phyloP scores from a whole-genome alignment of 148 eudicot genomes.

The Tetragonia tetragonoides region DNA sequence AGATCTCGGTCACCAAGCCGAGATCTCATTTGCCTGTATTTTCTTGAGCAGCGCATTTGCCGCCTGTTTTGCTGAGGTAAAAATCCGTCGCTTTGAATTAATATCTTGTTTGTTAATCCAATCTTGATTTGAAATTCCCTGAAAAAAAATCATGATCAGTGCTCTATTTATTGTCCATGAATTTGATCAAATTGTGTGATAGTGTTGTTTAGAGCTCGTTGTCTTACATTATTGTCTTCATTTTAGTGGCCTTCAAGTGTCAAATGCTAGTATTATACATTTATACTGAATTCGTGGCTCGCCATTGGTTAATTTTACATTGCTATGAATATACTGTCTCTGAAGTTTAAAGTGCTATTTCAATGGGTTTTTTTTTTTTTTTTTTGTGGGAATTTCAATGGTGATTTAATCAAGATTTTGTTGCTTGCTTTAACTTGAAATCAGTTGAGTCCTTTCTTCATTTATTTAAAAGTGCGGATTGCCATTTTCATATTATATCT shows the following conservation, averaged over 20 bases:
- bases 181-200: neutral
- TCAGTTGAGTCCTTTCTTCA: too few relatives aligned
- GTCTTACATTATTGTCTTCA: neutral
- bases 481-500: too few relatives aligned
- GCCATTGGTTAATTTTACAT: neutral
- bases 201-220: neutral
- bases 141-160: neutral
- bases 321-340: neutral
- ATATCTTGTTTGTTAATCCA: neutral
- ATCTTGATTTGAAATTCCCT: neutral
- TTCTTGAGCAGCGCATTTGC: constrained; percentile 67
- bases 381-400: too few relatives aligned
- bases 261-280: too few relatives aligned
- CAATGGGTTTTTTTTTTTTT: too few relatives aligned
- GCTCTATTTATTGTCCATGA: neutral
- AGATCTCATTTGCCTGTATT: constrained; percentile 61
- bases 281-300: too few relatives aligned
- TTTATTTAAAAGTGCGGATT: too few relatives aligned
- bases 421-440: too few relatives aligned
- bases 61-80: constrained; percentile 75
- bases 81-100: neutral
- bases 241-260: neutral
- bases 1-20: constrained; percentile 48
- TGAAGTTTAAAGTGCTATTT: neutral
- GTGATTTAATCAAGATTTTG: too few relatives aligned